Conservation (phyloP, 208 protist species). For the Leishmania lainsoni region DNA sequence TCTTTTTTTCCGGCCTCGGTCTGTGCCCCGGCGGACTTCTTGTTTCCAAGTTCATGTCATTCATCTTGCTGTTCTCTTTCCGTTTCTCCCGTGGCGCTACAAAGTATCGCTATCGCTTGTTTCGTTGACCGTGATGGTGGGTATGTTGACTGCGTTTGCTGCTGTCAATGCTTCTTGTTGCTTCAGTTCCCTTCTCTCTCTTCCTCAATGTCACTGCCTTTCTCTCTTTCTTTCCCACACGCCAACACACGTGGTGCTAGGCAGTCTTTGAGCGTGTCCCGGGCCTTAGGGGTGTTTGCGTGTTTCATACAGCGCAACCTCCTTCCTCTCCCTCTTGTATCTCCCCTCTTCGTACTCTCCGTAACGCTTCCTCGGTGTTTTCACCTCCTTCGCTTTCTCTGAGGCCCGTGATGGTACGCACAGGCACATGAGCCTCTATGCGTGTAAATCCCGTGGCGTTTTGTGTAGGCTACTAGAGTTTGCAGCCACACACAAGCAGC, state of each 20-base stretch:
- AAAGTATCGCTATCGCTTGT: background rate
- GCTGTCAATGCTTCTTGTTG: background rate
- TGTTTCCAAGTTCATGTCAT: background rate
- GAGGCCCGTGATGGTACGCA: background rate
- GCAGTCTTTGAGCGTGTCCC: background rate
- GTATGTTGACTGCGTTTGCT: background rate
- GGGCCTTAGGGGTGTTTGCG: background rate
- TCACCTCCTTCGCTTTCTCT: background rate
- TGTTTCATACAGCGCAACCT: background rate
- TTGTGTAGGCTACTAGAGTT: no score
- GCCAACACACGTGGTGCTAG: background rate
- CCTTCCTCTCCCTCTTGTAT: background rate
- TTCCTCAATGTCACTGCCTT: background rate
- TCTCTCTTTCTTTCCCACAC: background rate
- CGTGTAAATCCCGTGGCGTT: background rate
- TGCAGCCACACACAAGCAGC: background rate
- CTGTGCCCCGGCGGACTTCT: background rate
- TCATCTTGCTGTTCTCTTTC: background rate
- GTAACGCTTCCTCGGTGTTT: background rate
- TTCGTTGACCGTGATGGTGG: background rate
- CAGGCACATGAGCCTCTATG: background rate
- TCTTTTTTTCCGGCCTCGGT: background rate
- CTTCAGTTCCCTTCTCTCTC: background rate
- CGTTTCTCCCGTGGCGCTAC: no score
- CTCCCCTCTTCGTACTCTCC: no score